These are phyloP conservation scores for Yamadazyma friedrichii DNA, from an alignment of 1,139 yeast genomes.

Conservation along the genomic window DNA sequence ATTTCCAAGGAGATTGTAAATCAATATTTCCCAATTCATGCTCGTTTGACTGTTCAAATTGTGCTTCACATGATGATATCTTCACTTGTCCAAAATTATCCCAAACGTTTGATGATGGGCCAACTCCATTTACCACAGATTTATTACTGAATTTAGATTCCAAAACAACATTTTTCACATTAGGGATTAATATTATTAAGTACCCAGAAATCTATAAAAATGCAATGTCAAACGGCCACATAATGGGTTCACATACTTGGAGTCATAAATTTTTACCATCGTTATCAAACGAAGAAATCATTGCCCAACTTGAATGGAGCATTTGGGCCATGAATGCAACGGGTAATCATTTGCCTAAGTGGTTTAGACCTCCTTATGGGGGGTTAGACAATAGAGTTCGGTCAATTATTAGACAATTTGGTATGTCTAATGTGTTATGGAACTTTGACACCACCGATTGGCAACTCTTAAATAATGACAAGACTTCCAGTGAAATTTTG, in stretches of 20 bases:
- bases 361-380: slow-evolving; percentile 96
- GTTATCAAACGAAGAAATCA: slow-evolving; percentile 71
- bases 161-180: slow-evolving; percentile 76
- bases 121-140: slow-evolving; percentile 66
- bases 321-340: slow-evolving; percentile 99
- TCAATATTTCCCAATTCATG: slow-evolving; percentile 49
- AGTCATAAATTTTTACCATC: slow-evolving; percentile 83
- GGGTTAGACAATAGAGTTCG: slow-evolving; percentile 87
- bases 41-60: slow-evolving; percentile 83
- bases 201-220: slow-evolving; percentile 70
- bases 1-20: slow-evolving; percentile 63
- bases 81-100: slow-evolving; percentile 70
- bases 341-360: slow-evolving; percentile 81
- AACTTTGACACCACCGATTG: slow-evolving; percentile 91
- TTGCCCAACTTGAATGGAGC: slow-evolving; percentile 92
- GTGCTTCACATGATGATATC: slow-evolving; percentile 77
- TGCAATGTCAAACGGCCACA: slow-evolving; percentile 63
- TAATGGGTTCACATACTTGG: slow-evolving; percentile 92
- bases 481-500: slow-evolving; percentile 51
- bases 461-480: slow-evolving; percentile 52
- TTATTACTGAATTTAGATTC: slow-evolving; percentile 51
- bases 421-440: slow-evolving; percentile 88
- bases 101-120: slow-evolving; percentile 96
- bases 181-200: slow-evolving; percentile 77
- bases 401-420: slow-evolving; percentile 76